A percentile compares a stretch with the other conserved stretches of the same genome.
These are phyloP conservation scores for Gloeostereum incarnatum DNA, from an alignment of 768 basidiomycete species.

Conservation along the genomic window DNA sequence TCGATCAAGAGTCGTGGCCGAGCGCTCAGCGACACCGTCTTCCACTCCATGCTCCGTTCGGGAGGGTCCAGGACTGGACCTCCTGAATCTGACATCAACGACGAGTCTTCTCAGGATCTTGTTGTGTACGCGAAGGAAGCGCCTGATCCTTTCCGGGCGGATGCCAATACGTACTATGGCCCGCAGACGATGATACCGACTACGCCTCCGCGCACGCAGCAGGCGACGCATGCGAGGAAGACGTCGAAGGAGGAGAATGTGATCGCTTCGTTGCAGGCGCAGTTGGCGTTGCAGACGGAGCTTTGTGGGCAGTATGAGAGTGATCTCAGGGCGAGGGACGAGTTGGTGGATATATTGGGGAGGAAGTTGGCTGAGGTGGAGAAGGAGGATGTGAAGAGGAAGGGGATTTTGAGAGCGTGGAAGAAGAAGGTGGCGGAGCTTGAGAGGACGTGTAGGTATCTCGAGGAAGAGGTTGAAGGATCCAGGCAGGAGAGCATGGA, in stretches of 20 bases:
- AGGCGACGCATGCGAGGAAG: conserved; percentile 35
- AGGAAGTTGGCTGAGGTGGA: conserved; percentile 45
- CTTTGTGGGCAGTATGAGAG: conserved; percentile 69
- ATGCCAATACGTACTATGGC: conserved; percentile 71
- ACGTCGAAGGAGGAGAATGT: conserved; percentile 64
- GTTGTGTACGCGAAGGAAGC: conserved; percentile 37
- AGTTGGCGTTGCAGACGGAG: conserved; percentile 67
- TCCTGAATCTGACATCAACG: conserved; percentile 60
- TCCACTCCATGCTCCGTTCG: conserved; percentile 45
- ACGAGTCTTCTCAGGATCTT: conserved; percentile 39
- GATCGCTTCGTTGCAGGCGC: conserved; percentile 66
- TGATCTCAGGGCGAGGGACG: conserved; percentile 66
- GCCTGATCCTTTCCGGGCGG: conserved; percentile 67
- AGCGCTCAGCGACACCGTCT: conserved; percentile 55
- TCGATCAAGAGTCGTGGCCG: conserved; percentile 33
- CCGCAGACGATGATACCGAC: conserved; percentile 65
- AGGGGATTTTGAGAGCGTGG: conserved; percentile 45
- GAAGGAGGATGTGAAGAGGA: conserved; percentile 55
- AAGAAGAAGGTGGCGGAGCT: conserved; percentile 73
- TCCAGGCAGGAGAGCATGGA: conserved; percentile 77
- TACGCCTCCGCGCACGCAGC: conserved; percentile 43
- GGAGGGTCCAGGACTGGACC: conserved; percentile 17
- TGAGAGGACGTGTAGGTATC: conserved; percentile 51
- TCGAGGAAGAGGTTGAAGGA: conserved; percentile 85
- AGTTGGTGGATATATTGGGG: conserved; percentile 53